Percentiles rank a stretch among this genome's conserved stretches.
phyloP scores from a whole-genome alignment of 495 filamentous ascomycete genomes.

The Penicillium diatomitis region DNA sequence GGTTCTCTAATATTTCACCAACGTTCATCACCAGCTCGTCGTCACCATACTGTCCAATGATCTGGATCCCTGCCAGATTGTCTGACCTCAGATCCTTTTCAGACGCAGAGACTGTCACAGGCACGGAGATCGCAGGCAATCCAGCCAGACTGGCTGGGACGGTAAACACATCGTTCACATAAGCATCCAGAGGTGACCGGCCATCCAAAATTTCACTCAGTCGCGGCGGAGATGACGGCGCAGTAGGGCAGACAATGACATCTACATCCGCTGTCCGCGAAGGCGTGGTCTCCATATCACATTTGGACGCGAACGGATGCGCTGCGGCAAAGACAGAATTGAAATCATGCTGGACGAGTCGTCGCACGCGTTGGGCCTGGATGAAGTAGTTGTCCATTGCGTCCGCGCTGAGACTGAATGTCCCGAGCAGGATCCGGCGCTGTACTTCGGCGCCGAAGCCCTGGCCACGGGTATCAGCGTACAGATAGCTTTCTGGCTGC shows the following conservation, averaged over 20 bases:
- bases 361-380: conserved; percentile 79
- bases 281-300: conserved; percentile 19
- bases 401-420: conserved; percentile 82
- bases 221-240: conserved; percentile 65
- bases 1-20: conserved; percentile 28
- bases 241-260: conserved; percentile 79
- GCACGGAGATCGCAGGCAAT: conserved; percentile 79
- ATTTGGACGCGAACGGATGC: conserved; percentile 48
- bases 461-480: conserved; percentile 58
- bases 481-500: conserved; percentile 49
- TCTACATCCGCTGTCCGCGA: conserved; percentile 56
- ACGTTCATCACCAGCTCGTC: conserved; percentile 50
- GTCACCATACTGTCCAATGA: conserved; percentile 87
- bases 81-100: conserved; percentile 17
- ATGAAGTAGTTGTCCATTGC: conserved; percentile 96
- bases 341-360: conserved; percentile 79
- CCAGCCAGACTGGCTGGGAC: conserved; percentile 92
- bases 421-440: conserved; percentile 76
- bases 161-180: conserved; percentile 91
- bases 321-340: conserved; percentile 59
- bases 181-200: conserved; percentile 45
- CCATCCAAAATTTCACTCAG: conserved; percentile 39
- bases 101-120: conserved; percentile 37
- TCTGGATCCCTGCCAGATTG: conserved; percentile 63
- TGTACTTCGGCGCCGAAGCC: conserved; percentile 81